Base-by-base conservation (phyloP, 164 flowering plant genomes). In the Vitis rupestris region DNA sequence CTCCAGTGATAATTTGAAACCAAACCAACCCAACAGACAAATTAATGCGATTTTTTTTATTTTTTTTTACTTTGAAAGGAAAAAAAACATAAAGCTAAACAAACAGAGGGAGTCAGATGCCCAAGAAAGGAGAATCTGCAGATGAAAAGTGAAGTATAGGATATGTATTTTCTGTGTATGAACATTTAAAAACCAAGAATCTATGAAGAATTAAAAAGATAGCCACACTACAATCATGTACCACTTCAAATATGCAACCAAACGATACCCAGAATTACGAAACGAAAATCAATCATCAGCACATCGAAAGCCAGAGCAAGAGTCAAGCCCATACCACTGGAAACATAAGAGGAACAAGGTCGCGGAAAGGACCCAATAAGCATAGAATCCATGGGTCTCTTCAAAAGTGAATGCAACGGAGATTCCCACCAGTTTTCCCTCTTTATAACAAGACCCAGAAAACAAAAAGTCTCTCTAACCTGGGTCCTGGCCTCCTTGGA, bases 341-440 rank as follows among this genome's bases (percentile, higher is more conserved):
- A 17, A 27, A 64, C 19, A 9, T 19, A 29, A 70, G 71, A 53
- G 50, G 50, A 37, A 52, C 31, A 16, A 51, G 69, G 51, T 8
- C 15, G 57, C 8, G 71, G 59, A 57, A 68, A 59, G 51, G 66
- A 63, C 47, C 74, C 74, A 59, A 63, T 63, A 61, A 67, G 63
- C 72, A 78, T 4, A 68, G 74, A 53, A 15, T 64, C 72, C 80
- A 78, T 78, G 8, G 23, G 6, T 53, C n/a, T 17, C 17, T 62
- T 9, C 15, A 13, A 13, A 14, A 53, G n/a, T 6, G n/a, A 53
- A 53, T 6, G n/a, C 14, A 53, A 53, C 5, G 56, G 16, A 13
- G 56, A 37, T 48, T 30, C 23, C 19, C 44, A 50, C 8, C 31
- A 53, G 60, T 60, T 67, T 37, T 54, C 68, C 48, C 59, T 58